A percentile compares a stretch with the other conserved stretches of the same genome.
Evolutionary conservation across 352 stramenopile species (phyloP).

Genomic region (Phytopythium oedochilum): DNA sequence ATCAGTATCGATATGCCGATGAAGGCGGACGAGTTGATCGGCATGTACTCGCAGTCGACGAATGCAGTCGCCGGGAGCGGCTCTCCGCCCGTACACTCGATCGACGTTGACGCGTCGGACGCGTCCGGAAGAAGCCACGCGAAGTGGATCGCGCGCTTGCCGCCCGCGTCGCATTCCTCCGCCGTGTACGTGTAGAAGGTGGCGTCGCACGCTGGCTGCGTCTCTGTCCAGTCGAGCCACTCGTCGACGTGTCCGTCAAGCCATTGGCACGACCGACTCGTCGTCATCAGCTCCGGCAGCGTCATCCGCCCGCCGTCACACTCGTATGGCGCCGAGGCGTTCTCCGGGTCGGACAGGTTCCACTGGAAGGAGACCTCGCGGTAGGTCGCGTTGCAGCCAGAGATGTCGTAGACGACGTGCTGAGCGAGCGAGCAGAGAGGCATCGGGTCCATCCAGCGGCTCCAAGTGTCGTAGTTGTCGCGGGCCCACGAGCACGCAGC

Average conservation of each 20-base stretch:
- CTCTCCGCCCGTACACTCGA: constrained; percentile 22
- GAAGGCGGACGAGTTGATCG: constrained; percentile 10
- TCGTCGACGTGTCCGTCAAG: constrained; percentile 12
- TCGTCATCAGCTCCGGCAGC: constrained; percentile 21
- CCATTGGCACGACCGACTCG: constrained; percentile 46
- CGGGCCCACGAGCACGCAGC: constrained; percentile 47
- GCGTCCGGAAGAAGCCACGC: constrained; percentile 28
- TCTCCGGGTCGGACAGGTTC: constrained; percentile 26
- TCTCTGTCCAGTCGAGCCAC: constrained; percentile 32
- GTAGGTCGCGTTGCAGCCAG: constrained; percentile 17
- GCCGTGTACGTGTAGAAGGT: constrained; percentile 43
- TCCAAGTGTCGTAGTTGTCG: constrained; percentile 44
- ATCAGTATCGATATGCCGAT: constrained; percentile 13
- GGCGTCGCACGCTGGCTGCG: constrained; percentile 28
- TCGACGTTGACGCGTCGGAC: constrained; percentile 10
- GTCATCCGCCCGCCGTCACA: constrained; percentile 30
- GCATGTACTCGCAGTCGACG: constrained; percentile 41
- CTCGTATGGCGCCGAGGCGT: constrained; percentile 25
- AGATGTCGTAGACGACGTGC: constrained; percentile 20
- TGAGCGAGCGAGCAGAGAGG: constrained; percentile 25
- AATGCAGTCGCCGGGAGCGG: constrained; percentile 10
- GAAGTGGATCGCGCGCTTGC: constrained; percentile 22
- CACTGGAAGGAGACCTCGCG: constrained; percentile 33
- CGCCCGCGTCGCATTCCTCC: constrained; percentile 18
- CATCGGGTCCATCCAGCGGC: constrained; percentile 32